Evolutionary conservation across 129 eudicot genomes (phyloP).

Genomic region (Erigeron canadensis): DNA sequence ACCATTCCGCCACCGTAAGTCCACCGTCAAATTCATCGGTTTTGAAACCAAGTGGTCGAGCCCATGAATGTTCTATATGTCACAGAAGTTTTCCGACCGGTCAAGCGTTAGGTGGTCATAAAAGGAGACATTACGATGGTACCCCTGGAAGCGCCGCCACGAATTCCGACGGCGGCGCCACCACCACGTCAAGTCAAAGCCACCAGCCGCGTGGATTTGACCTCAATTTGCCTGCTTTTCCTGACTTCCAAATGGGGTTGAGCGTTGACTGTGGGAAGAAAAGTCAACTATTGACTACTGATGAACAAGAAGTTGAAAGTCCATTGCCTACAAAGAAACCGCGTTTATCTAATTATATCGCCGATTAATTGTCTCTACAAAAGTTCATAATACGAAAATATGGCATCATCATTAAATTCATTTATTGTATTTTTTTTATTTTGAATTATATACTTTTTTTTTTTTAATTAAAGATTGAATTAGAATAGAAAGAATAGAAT

Average conservation of each 20-base stretch:
- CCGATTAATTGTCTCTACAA: slow-evolving; percentile 10
- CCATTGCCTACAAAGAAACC: slow-evolving; percentile 61
- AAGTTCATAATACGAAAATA: background rate
- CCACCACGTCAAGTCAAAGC: slow-evolving; percentile 15
- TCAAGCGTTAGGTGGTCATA: slow-evolving; percentile 95
- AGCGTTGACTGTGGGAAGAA: slow-evolving; percentile 40
- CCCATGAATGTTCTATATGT: slow-evolving; percentile 71
- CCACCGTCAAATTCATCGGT: slow-evolving; percentile 26
- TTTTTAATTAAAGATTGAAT: background rate
- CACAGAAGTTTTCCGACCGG: slow-evolving; percentile 69
- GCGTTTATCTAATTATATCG: slow-evolving; percentile 37
- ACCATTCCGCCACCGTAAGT: slow-evolving; percentile 13
- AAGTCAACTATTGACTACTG: slow-evolving; percentile 38
- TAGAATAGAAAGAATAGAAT: background rate
- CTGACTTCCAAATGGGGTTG: slow-evolving; percentile 38
- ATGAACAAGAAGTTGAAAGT: slow-evolving; percentile 84
- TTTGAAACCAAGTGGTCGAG: slow-evolving; percentile 54
- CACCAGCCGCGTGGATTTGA: slow-evolving; percentile 37
- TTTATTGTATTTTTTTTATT: background rate
- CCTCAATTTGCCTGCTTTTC: slow-evolving; percentile 52
- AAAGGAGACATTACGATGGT: slow-evolving; percentile 89
- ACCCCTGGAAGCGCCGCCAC: slow-evolving; percentile 25
- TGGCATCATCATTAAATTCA: slow-evolving; percentile 13
- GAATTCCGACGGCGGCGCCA: slow-evolving; percentile 40
- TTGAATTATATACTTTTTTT: background rate